Conservation (phyloP, 2,329 filamentous ascomycete genomes). For the Emericellopsis atlantica region DNA sequence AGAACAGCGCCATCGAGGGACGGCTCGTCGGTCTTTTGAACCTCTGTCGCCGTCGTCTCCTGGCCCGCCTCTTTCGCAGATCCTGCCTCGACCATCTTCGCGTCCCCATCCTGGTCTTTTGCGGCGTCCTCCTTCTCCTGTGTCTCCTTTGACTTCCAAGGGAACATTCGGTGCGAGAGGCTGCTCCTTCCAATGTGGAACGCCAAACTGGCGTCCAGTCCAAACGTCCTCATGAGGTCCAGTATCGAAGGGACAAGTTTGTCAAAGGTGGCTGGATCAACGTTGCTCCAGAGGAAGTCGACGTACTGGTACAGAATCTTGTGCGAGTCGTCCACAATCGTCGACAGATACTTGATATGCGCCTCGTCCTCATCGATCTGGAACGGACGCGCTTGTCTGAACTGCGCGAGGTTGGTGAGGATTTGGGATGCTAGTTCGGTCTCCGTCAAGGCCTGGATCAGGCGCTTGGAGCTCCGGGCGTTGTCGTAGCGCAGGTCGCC, state of each 20-base stretch:
- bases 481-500: slow-evolving; percentile 73
- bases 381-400: slow-evolving; percentile 77
- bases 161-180: slow-evolving; percentile 51
- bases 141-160: slow-evolving; percentile 23
- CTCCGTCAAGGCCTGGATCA: slow-evolving; percentile 69
- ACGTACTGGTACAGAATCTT: slow-evolving; percentile 77
- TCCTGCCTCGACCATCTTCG: slow-evolving; percentile 30
- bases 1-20: slow-evolving; percentile 29
- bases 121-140: slow-evolving; percentile 14
- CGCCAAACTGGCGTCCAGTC: slow-evolving; percentile 67
- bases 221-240: slow-evolving; percentile 63
- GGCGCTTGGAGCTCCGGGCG: slow-evolving; percentile 60
- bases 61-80: slow-evolving; percentile 11
- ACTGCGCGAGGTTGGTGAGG: slow-evolving; percentile 82
- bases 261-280: slow-evolving; percentile 67
- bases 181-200: slow-evolving; percentile 74
- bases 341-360: slow-evolving; percentile 80
- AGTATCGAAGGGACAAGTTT: slow-evolving; percentile 62
- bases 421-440: slow-evolving; percentile 69
- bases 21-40: slow-evolving; percentile 23
- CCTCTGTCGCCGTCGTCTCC: slow-evolving; percentile 12
- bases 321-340: slow-evolving; percentile 83
- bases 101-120: slow-evolving; percentile 42
- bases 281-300: slow-evolving; percentile 72
- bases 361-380: slow-evolving; percentile 57